Base-by-base conservation (phyloP, 331 rosid species). In the Rosa hybrid region DNA sequence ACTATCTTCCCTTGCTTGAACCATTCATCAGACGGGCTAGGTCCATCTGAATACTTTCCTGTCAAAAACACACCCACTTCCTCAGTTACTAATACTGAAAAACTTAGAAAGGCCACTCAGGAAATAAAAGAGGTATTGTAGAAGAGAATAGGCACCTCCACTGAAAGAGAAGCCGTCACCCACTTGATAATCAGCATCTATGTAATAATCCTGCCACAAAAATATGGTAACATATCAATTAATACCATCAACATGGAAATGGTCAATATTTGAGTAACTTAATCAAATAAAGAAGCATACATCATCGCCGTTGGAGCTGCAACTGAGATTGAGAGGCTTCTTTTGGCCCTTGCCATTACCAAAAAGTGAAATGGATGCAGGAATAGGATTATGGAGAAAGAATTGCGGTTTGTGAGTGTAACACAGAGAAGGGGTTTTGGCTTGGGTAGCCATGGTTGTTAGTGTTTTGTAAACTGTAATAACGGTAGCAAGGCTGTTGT, bases 91-190 rank as follows among this genome's bases (percentile, higher is more conserved):
- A 8, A 8, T 38, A 68, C 2, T 65, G 12, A 7, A 38, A 27
- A 65, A 34, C 3, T 65, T 30, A 17, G 12, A 27, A 63, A 63
- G 8, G 7, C 20, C 39, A 63, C 3, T 4, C 41, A 50, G 12
- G 3, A 34, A 53, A 45, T 13, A 16, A n/a, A 73, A 46, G 1
- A 11, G 13, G 6, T 34, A 17, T 17, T 39, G 18, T 34, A 16
- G 20, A 71, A 68, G 20, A 12, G 60, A 73, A 45, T 18, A 27
- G 12, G 48, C 34, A 94, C 97, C 98, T 89, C 97, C 98, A 68
- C 91, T 87, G 78, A 94, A 94, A 59, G 97, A 92, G 80, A 94
- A 94, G 23, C 98, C 98, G 86, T 92, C 97, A n/a, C 98, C 98
- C 63, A 72, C 85, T 7, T 92, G 87, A 64, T 83, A 91, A 23